Base-by-base conservation (phyloP, 139 green algal genomes). In the Penium margaritaceum region DNA sequence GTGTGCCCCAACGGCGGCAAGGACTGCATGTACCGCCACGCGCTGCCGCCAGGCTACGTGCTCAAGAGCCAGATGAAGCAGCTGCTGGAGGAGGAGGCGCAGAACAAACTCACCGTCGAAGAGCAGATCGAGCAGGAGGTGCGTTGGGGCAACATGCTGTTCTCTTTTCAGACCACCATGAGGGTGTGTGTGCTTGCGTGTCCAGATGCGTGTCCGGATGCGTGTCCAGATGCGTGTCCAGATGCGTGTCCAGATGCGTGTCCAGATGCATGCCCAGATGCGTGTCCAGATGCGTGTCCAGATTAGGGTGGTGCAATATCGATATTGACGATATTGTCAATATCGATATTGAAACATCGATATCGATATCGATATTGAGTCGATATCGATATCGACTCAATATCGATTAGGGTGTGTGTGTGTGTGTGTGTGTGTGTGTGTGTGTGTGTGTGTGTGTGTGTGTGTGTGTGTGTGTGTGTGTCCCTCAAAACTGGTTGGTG, bases 1-100 rank as follows among this genome's bases (percentile, higher is more conserved):
- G 87, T 90, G 72, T 98, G 93, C 83, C 93, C 93, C 46, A 82
- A 82, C 47, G 93, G 80, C 30, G 93, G 81, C 67, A 87, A 89
- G 63, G 90, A 95, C 5, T 98, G 93, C 88, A 95, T 95, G 84
- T 98, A 98, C 86, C 86, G 89, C 2, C 93, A 98, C 78, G 91
- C 90, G 17, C 84, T 98, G 74, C 93, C 92, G 9, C 81, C 89
- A 2, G 91, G 91, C 36, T 98, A 96, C 77, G 84, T 97, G 60
- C 85, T 97, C 34, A 96, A 96, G 83, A 90, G 81, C 44, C 91
- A 98, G 84, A 91, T 95, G 83, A 88, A 90, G 84, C 88, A 92
- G 75, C 83, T 96, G 58, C 75, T 95, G 81, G 89, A 91, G 32
- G 85, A 86, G 75, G 91, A 91, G 70, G 66, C 70, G 12, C 76